These are phyloP conservation scores for Furculomyces boomerangus DNA, from an alignment of 371 early-diverging fungal species.

Conservation along the genomic window DNA sequence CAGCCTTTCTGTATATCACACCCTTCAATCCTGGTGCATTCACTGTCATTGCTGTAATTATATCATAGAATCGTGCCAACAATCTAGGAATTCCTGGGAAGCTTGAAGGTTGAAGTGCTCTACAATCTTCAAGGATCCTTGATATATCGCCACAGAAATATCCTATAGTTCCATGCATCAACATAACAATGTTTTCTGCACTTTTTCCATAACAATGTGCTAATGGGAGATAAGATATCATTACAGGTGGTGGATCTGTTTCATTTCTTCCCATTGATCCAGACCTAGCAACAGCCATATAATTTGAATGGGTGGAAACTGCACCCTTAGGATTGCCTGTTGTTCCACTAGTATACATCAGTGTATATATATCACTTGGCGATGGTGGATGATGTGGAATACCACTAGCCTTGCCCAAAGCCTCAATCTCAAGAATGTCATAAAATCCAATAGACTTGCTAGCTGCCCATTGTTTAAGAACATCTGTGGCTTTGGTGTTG, in stretches of 20 bases:
- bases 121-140: slow-evolving; percentile 62
- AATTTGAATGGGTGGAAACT: slow-evolving; percentile 18
- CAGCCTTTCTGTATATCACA: slow-evolving; percentile 43
- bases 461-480: slow-evolving; percentile 28
- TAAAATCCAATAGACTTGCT: slow-evolving; percentile 15
- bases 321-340: slow-evolving; percentile 46
- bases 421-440: slow-evolving; percentile 40
- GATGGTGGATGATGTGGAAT: slow-evolving; percentile 28
- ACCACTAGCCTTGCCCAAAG: slow-evolving; percentile 29
- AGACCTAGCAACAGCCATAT: slow-evolving; percentile 13
- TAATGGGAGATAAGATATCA: slow-evolving; percentile 56
- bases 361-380: slow-evolving; percentile 66
- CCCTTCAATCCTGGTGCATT: slow-evolving; percentile 39
- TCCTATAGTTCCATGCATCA: slow-evolving; percentile 43
- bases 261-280: not conserved
- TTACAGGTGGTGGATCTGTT: slow-evolving; percentile 15
- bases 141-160: slow-evolving; percentile 68
- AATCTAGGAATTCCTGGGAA: slow-evolving; percentile 83
- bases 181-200: slow-evolving; percentile 27
- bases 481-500: slow-evolving; percentile 15
- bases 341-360: slow-evolving; percentile 93
- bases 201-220: slow-evolving; percentile 84
- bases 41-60: slow-evolving; percentile 42
- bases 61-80: slow-evolving; percentile 72
- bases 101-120: slow-evolving; percentile 61